Evolutionary conservation across 1,284 basidiomycete species (phyloP).

Genomic region (Fomitopsis palustris): DNA sequence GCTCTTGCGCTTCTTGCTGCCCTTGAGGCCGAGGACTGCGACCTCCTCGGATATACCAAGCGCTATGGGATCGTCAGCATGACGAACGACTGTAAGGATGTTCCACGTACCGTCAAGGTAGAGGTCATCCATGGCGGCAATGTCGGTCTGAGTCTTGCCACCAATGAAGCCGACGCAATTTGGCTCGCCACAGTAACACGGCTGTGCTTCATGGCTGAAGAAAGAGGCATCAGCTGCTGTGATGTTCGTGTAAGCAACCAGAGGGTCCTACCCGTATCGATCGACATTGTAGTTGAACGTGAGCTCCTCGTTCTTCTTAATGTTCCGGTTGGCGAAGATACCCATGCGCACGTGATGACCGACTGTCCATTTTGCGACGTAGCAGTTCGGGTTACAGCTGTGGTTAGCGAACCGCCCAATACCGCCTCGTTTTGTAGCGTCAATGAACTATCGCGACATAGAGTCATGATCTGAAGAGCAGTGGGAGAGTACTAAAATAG

Average conservation of each 20-base stretch:
- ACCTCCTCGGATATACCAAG: slow-evolving; percentile 94
- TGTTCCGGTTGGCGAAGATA: slow-evolving; percentile 89
- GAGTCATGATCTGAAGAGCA: neutral
- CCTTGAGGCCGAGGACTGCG: slow-evolving; percentile 77
- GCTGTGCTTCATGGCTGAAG: slow-evolving; percentile 87
- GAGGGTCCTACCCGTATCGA: slow-evolving; percentile 81
- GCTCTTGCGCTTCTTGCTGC: slow-evolving; percentile 86
- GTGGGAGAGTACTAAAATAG: too few species aligned
- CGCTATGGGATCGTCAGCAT: slow-evolving; percentile 44
- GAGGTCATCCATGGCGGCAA: slow-evolving; percentile 91
- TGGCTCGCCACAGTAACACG: slow-evolving; percentile 93
- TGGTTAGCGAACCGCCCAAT: slow-evolving; percentile 98
- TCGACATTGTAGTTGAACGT: slow-evolving; percentile 99
- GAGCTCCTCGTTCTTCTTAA: slow-evolving; percentile 86
- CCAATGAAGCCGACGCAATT: slow-evolving; percentile 97
- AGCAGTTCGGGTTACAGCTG: slow-evolving; percentile 97
- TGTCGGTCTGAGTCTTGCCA: slow-evolving; percentile 98
- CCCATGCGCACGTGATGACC: slow-evolving; percentile 94
- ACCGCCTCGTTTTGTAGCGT: slow-evolving; percentile 96
- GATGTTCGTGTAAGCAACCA: neutral
- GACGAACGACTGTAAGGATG: neutral
- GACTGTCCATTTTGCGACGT: slow-evolving; percentile 99
- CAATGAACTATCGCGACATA: slow-evolving; percentile 79
- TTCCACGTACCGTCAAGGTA: slow-evolving; percentile 80
- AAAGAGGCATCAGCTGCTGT: neutral